phyloP scores from a whole-genome alignment of 2,329 filamentous ascomycete genomes.

The Calcarisporium arbuscula region DNA sequence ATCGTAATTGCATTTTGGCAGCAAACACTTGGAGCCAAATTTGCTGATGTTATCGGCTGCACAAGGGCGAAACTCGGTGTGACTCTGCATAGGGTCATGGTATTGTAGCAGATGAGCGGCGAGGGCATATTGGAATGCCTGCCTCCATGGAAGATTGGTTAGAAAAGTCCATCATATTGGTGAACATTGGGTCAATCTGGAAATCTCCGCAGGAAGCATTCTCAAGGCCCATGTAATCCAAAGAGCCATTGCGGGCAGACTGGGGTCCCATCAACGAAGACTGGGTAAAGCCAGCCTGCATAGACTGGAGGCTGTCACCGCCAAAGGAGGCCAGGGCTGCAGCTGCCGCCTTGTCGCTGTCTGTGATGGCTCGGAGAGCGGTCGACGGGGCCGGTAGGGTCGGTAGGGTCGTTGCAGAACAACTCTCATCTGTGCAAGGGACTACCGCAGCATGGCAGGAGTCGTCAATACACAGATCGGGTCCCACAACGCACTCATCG shows the following conservation, averaged over 20 bases:
- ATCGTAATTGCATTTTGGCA: constrained; percentile 17
- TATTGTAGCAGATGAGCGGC: constrained; percentile 23
- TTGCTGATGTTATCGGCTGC: constrained; percentile 20
- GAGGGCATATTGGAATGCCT: constrained; percentile 16
- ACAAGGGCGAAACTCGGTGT: constrained; percentile 17
- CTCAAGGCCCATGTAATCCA: constrained; percentile 9
- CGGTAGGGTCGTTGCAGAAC: constrained; percentile 18
- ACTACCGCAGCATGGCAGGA: constrained; percentile 28
- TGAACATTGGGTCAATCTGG: constrained; percentile 12
- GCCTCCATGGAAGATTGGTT: constrained; percentile 14
- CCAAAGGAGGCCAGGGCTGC: constrained; percentile 25
- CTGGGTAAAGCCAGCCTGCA: constrained; percentile 9
- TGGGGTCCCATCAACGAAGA: constrained; percentile 6
- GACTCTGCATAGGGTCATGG: constrained; percentile 19
- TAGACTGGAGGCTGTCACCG: constrained; percentile 11
- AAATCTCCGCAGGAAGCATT: constrained; percentile 15
- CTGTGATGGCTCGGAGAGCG: constrained; percentile 11
- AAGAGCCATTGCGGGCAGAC: constrained; percentile 1
- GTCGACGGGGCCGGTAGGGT: background rate
- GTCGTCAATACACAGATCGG: constrained; percentile 18
- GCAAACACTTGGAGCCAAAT: constrained; percentile 18
- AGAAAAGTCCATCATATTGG: constrained; percentile 7
- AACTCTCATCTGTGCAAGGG: constrained; percentile 29
- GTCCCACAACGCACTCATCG: constrained; percentile 22
- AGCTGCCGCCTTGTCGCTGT: constrained; percentile 19